Conservation (phyloP, 768 basidiomycete species). For the Russula dissimulans region DNA sequence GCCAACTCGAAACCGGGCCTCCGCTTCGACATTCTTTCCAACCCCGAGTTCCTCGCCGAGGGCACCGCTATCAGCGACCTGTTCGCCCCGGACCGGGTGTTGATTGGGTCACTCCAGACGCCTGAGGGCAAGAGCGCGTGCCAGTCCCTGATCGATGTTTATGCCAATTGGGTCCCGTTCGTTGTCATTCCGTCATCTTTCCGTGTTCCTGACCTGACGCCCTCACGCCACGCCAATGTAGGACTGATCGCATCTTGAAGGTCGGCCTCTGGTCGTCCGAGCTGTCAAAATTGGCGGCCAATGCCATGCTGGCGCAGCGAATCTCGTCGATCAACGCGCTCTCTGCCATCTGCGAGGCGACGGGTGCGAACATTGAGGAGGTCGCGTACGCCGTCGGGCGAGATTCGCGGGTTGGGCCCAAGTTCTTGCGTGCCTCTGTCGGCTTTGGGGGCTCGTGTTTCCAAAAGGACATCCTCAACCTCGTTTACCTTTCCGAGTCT, state of each 20-base stretch:
- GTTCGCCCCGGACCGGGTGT: conserved; percentile 84
- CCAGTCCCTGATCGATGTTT: conserved; percentile 65
- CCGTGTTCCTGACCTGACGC: not conserved
- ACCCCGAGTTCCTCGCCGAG: conserved; percentile 98
- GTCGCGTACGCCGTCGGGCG: conserved; percentile 90
- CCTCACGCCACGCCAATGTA: conserved; percentile 23
- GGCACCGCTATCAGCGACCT: conserved; percentile 93
- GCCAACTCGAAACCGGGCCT: conserved; percentile 91
- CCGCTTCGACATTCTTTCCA: conserved; percentile 96
- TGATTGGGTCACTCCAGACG: conserved; percentile 93
- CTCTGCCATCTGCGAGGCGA: conserved; percentile 97
- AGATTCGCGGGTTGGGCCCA: conserved; percentile 87
- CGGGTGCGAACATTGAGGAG: conserved; percentile 97
- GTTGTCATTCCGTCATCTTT: conserved; percentile 24
- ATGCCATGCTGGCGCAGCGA: conserved; percentile 98
- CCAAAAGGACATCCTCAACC: conserved; percentile 99
- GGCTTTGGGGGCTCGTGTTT: conserved; percentile 99
- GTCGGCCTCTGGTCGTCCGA: conserved; percentile 99
- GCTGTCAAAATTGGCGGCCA: conserved; percentile 95
- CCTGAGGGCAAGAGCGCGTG: conserved; percentile 79
- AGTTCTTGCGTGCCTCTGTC: conserved; percentile 91
- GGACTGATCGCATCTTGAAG: conserved; percentile 70
- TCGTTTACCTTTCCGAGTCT: conserved; percentile 94
- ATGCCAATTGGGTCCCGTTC: conserved; percentile 95
- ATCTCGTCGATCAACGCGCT: conserved; percentile 98